phyloP scores from a whole-genome alignment of 2,329 filamentous ascomycete species.

The Exophiala xenobiotica region DNA sequence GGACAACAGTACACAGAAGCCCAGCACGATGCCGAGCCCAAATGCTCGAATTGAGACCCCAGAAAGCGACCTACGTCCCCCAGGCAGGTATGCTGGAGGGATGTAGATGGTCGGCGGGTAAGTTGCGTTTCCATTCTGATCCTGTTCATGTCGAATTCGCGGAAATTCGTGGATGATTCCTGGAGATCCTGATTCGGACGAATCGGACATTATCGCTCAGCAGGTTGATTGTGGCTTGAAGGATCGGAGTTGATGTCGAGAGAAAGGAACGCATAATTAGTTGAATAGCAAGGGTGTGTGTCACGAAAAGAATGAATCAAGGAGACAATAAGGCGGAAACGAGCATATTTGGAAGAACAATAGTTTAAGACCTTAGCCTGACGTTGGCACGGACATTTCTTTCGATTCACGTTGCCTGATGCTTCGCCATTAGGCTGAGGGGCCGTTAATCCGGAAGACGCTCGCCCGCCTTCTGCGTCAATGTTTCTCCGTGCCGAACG shows the following conservation, averaged over 20 bases:
- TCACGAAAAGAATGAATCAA: conserved; percentile 2
- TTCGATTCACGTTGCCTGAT: background rate
- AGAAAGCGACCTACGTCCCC: conserved; percentile 43
- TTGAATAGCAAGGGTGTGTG: background rate
- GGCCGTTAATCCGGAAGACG: no score
- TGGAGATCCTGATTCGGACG: conserved; percentile 18
- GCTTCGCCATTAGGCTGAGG: no score
- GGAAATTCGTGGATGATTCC: conserved; percentile 26
- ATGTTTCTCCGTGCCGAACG: background rate
- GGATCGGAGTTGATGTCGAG: background rate
- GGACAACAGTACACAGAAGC: conserved; percentile 36
- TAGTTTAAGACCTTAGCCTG: background rate
- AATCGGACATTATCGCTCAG: conserved; percentile 17
- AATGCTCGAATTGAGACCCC: conserved; percentile 49
- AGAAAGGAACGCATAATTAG: background rate
- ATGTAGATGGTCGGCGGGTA: conserved; percentile 17
- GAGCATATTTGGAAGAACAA: conserved; percentile 6
- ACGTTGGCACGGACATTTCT: background rate
- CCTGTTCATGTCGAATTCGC: conserved; percentile 10
- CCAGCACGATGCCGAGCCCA: conserved; percentile 43
- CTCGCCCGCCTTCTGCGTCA: no score
- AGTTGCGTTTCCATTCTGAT: conserved; percentile 13
- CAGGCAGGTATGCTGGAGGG: conserved; percentile 25
- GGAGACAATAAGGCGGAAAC: background rate
- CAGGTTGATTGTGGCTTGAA: background rate